These are phyloP conservation scores for Obba rivulosa DNA, from an alignment of 768 basidiomycete genomes.

Conservation along the genomic window DNA sequence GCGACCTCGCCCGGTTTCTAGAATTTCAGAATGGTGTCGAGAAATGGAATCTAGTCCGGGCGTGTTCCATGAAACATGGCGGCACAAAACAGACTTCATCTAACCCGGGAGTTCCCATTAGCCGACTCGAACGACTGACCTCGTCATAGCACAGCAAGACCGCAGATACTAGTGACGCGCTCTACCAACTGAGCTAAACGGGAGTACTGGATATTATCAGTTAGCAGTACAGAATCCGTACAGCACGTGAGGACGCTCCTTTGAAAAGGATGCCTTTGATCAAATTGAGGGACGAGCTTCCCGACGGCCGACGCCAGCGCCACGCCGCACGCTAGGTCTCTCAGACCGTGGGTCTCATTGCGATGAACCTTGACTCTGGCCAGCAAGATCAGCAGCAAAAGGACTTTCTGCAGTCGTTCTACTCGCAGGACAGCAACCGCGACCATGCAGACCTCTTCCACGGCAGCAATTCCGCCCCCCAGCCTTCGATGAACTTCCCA, in stretches of 20 bases:
- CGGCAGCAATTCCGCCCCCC: constrained; percentile 8
- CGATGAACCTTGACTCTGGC: constrained; percentile 9
- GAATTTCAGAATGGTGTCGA: no score
- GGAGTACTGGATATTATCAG: background rate
- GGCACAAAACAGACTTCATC: no score
- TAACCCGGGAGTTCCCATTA: constrained; percentile 23
- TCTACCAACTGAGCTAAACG: constrained; percentile 41
- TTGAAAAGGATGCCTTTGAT: background rate
- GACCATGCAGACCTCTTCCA: constrained; percentile 14
- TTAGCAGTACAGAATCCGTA: no score
- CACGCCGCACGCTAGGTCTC: background rate
- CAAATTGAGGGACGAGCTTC: constrained; percentile 1
- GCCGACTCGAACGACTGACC: constrained; percentile 66
- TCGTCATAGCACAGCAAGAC: constrained; percentile 56
- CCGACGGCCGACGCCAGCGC: background rate
- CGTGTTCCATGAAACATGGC: no score
- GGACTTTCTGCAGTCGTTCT: constrained; percentile 25
- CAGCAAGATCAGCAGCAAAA: constrained; percentile 18
- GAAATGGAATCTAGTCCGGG: no score
- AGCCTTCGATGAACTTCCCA: constrained; percentile 14
- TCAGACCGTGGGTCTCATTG: background rate
- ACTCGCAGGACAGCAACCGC: constrained; percentile 17
- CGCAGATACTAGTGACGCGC: constrained; percentile 53
- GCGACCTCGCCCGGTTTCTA: no score
- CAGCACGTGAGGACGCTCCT: no score